Evolutionary conservation across 176 grass and related monocot genomes (phyloP), one percentile per base, ranked within the genome.

Genomic region (Eragrostis curvula): DNA sequence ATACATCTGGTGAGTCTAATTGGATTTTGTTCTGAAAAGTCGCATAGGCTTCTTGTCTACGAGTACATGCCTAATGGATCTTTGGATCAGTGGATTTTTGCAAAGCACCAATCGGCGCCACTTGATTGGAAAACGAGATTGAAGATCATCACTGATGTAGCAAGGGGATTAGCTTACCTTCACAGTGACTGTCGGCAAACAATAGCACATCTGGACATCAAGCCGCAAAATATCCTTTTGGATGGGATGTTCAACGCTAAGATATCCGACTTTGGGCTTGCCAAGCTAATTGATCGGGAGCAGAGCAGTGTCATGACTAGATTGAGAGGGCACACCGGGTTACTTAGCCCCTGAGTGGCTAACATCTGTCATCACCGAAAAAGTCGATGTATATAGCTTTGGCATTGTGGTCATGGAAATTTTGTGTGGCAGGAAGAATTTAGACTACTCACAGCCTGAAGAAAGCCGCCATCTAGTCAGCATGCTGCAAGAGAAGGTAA

Each of bases 121-220:
- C 87, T 92, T 40, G 81, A 79, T 76, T 91, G 84, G 89, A 29
- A 86, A 57, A 87, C 87, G 9, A 87, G 77, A 67, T 13, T 69
- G 12, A 85, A 68, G 32, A 83, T 94, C n/a, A 74, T 89, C 18
- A 21, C 30, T 27, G 83, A 74, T 36, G 68, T 88, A 70, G 92
- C 86, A 3, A 84, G 48, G 61, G 92, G 80, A 2, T 13, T 89
- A 41, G 48, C 84, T 49, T 94, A 91, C 62, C 86, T 94, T 68
- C 92, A 94, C 1, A 84, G 45, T 62, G 92, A 94, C n/a, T 94
- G 89, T 18, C 75, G 43, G 50, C 42, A 84, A 68, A 84, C 18
- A 78, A 94, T 94, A 55, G 89, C 59, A 8, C 89, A 94, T 76
- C 49, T 91, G 3, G 92, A 89, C 73, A 91, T 94, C 69, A 94